A percentile compares a stretch with the other conserved stretches of the same genome.
These are phyloP conservation scores for Didymella sp. DNA, from an alignment of 2,329 filamentous ascomycete species.

Conservation along the genomic window DNA sequence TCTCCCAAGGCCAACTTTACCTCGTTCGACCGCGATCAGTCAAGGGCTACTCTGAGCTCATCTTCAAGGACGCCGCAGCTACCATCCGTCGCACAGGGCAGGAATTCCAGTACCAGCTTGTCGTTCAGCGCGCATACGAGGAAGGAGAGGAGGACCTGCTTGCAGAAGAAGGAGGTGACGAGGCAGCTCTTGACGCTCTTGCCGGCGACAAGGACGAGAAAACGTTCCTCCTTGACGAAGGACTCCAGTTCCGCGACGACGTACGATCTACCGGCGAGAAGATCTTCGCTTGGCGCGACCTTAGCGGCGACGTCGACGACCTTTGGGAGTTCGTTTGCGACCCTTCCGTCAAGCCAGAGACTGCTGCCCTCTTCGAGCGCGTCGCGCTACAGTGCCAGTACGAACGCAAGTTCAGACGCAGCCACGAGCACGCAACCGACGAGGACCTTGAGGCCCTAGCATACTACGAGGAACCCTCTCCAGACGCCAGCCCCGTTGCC, in stretches of 20 bases:
- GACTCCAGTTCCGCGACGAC: slow-evolving; percentile 85
- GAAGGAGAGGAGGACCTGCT: slow-evolving; percentile 94
- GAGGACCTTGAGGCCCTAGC: slow-evolving; percentile 82
- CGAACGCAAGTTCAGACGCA: slow-evolving; percentile 90
- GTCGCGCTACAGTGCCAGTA: slow-evolving; percentile 93
- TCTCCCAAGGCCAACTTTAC: slow-evolving; percentile 95
- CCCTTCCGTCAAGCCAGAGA: slow-evolving; percentile 68
- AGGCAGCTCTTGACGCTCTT: slow-evolving; percentile 77
- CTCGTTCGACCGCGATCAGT: slow-evolving; percentile 93
- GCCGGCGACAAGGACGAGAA: slow-evolving; percentile 91
- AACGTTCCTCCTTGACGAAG: slow-evolving; percentile 93
- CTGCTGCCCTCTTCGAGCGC: slow-evolving; percentile 80
- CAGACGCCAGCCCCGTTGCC: slow-evolving; percentile 64
- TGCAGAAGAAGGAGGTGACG: slow-evolving; percentile 86
- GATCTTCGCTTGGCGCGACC: slow-evolving; percentile 91
- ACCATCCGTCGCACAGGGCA: slow-evolving; percentile 92
- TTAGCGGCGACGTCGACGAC: slow-evolving; percentile 92
- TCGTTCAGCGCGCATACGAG: slow-evolving; percentile 94
- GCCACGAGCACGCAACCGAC: slow-evolving; percentile 79
- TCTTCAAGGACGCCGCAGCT: slow-evolving; percentile 95
- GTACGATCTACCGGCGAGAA: slow-evolving; percentile 80
- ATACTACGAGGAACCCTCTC: slow-evolving; percentile 71
- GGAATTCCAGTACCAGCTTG: slow-evolving; percentile 96
- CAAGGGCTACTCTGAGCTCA: slow-evolving; percentile 97
- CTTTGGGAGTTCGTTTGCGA: slow-evolving; percentile 99